phyloP scores from a whole-genome alignment of 2,329 filamentous ascomycete species.

The Stachybotrys chartarum region DNA sequence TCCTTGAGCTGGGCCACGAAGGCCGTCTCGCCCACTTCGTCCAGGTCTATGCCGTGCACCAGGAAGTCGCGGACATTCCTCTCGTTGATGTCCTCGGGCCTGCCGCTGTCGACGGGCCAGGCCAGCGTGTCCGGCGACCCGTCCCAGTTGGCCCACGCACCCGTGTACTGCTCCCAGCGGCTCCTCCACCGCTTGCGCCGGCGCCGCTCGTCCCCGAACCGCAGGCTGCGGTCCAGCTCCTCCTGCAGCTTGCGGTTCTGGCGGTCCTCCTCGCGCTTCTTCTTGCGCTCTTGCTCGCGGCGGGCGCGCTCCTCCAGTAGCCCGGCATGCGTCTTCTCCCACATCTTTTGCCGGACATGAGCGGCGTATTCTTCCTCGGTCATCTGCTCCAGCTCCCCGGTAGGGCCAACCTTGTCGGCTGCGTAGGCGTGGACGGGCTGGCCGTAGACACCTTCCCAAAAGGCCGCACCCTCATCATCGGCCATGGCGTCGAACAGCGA shows the following conservation, averaged over 20 bases:
- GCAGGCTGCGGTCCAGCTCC: slow-evolving; percentile 64
- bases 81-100: slow-evolving; percentile 45
- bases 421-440: slow-evolving; percentile 84
- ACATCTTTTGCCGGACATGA: slow-evolving; percentile 85
- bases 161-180: slow-evolving; percentile 58
- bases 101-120: slow-evolving; percentile 67
- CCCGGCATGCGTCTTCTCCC: slow-evolving; percentile 86
- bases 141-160: slow-evolving; percentile 54
- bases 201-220: slow-evolving; percentile 57
- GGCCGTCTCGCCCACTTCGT: slow-evolving; percentile 35
- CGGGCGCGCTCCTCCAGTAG: slow-evolving; percentile 68
- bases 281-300: slow-evolving; percentile 45
- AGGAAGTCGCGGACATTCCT: slow-evolving; percentile 65
- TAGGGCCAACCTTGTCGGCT: slow-evolving; percentile 34
- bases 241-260: slow-evolving; percentile 45
- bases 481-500: slow-evolving; percentile 95
- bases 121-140: slow-evolving; percentile 36
- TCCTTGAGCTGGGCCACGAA: slow-evolving; percentile 57
- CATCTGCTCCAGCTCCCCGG: slow-evolving; percentile 70
- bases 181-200: slow-evolving; percentile 45
- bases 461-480: slow-evolving; percentile 90
- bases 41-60: slow-evolving; percentile 35
- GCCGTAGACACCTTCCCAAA: slow-evolving; percentile 95
- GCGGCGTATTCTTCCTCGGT: slow-evolving; percentile 85
- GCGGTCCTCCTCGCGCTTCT: slow-evolving; percentile 43